phyloP scores from a whole-genome alignment of 371 early-diverging fungal species.

The Synchytrium microbalum region DNA sequence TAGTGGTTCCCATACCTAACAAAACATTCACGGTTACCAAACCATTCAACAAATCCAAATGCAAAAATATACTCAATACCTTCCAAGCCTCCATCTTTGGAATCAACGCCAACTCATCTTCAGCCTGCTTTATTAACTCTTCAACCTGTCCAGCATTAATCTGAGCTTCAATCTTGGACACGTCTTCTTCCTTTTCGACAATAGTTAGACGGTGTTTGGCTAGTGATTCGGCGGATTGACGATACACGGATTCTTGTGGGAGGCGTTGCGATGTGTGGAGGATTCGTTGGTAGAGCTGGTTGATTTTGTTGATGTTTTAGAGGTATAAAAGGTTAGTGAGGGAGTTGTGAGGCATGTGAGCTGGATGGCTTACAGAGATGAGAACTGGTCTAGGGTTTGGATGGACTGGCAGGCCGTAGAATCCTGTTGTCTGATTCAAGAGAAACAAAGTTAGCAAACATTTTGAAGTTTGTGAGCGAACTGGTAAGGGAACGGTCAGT shows the following conservation, averaged over 20 bases:
- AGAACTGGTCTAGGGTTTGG: conserved; percentile 80
- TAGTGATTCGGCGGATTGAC: conserved; percentile 72
- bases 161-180: conserved; percentile 64
- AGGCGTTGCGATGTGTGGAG: conserved; percentile 33
- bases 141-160: conserved; percentile 82
- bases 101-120: conserved; percentile 68
- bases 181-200: conserved; percentile 62
- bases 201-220: conserved; percentile 66
- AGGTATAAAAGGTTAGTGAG: no score
- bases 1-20: conserved; percentile 60
- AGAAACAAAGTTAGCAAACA: not conserved
- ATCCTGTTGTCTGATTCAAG: conserved; percentile 57
- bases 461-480: not conserved
- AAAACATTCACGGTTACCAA: not conserved
- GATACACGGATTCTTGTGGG: conserved; percentile 71
- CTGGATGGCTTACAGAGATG: conserved; percentile 47
- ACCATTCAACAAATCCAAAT: not conserved
- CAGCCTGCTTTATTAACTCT: conserved; percentile 79
- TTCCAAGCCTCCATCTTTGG: conserved; percentile 82
- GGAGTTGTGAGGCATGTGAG: no score
- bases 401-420: conserved; percentile 80
- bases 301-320: not conserved
- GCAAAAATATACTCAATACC: conserved; percentile 14
- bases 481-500: not conserved
- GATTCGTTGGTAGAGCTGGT: conserved; percentile 27